Evolutionary conservation across 2,329 filamentous ascomycete genomes (phyloP).

Genomic region (Verticillium nubilum): DNA sequence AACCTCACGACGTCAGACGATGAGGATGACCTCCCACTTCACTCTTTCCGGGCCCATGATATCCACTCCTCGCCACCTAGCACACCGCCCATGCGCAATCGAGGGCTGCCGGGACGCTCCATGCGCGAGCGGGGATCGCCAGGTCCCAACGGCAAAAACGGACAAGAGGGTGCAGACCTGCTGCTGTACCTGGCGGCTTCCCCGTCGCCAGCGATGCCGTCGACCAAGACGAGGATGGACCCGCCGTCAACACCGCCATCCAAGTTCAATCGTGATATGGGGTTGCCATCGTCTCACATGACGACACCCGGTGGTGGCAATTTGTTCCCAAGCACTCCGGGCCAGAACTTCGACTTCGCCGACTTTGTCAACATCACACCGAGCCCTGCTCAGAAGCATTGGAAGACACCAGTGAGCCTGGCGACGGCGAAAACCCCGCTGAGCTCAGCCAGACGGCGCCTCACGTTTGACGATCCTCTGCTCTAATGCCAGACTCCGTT

Average conservation of each 20-base stretch:
- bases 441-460: conserved; percentile 65
- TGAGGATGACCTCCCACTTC: conserved; percentile 76
- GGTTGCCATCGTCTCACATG: conserved; percentile 80
- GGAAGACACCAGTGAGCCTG: conserved; percentile 70
- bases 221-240: conserved; percentile 49
- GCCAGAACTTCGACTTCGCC: conserved; percentile 82
- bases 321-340: conserved; percentile 70
- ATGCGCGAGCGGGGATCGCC: conserved; percentile 44
- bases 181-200: conserved; percentile 85
- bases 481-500: conserved; percentile 27
- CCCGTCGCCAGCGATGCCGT: conserved; percentile 71
- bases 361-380: conserved; percentile 98
- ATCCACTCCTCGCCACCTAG: conserved; percentile 76
- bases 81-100: conserved; percentile 67
- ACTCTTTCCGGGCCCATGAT: conserved; percentile 63
- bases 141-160: conserved; percentile 45
- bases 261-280: conserved; percentile 55
- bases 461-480: conserved; percentile 77
- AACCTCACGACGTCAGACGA: conserved; percentile 62
- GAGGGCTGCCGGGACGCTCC: conserved; percentile 39
- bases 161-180: conserved; percentile 76
- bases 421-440: conserved; percentile 46
- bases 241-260: conserved; percentile 73
- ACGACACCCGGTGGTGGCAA: conserved; percentile 72
- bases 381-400: conserved; percentile 83